Evolutionary conservation across 495 filamentous ascomycete genomes (phyloP).

Genomic region (Podospora sp.): DNA sequence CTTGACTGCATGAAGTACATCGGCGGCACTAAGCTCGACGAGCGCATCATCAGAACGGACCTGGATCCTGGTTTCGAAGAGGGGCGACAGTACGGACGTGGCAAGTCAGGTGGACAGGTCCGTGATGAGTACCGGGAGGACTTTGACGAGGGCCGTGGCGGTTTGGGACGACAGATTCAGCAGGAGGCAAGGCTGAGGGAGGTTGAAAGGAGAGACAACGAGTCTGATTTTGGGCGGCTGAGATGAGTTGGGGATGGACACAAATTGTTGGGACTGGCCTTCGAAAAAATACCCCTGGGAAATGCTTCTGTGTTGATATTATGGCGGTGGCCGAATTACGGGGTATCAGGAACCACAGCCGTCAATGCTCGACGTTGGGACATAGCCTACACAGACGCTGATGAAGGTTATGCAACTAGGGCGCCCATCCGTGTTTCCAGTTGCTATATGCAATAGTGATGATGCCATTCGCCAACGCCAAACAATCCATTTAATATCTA

Average conservation of each 20-base stretch:
- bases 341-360: not conserved
- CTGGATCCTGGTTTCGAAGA: slow-evolving; percentile 94
- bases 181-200: slow-evolving; percentile 64
- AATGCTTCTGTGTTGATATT: slow-evolving; percentile 1
- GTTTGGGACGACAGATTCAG: slow-evolving; percentile 66
- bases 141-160: slow-evolving; percentile 91
- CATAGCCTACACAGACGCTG: not conserved
- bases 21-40: slow-evolving; percentile 97
- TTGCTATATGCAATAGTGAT: slow-evolving; percentile 2
- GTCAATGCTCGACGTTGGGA: not conserved
- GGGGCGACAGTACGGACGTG: slow-evolving; percentile 85
- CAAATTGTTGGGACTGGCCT: slow-evolving; percentile 35
- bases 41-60: slow-evolving; percentile 95
- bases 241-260: slow-evolving; percentile 45
- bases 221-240: slow-evolving; percentile 51
- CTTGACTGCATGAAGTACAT: slow-evolving; percentile 98
- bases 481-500: slow-evolving; percentile 12
- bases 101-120: slow-evolving; percentile 95
- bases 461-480: slow-evolving; percentile 10
- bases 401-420: not conserved
- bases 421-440: not conserved
- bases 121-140: slow-evolving; percentile 97
- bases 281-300: slow-evolving; percentile 25
- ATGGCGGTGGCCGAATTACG: not conserved
- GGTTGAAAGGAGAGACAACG: slow-evolving; percentile 51